Conservation (phyloP, 2,329 filamentous ascomycete species). For the Diaporthe sp. region DNA sequence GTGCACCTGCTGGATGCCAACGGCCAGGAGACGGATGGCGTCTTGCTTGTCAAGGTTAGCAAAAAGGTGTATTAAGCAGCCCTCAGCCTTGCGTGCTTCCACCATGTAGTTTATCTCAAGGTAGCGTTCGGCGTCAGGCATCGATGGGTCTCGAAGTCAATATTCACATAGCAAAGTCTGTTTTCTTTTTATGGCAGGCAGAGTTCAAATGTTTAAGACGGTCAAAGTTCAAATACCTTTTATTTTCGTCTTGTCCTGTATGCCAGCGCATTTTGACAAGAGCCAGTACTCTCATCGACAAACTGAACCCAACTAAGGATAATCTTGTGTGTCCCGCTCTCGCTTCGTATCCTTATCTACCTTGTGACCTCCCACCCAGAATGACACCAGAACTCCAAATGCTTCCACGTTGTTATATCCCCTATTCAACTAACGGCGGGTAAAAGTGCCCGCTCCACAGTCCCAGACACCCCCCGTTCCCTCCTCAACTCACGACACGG, state of each 20-base stretch:
- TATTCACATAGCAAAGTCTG: not conserved
- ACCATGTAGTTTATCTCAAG: not conserved
- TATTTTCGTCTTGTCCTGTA: not conserved
- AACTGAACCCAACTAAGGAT: not conserved
- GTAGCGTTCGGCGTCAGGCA: constrained; percentile 15
- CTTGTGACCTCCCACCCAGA: not conserved
- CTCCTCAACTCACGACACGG: not conserved
- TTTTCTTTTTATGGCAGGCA: not conserved
- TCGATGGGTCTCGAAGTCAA: not conserved
- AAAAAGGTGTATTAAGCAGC: constrained; percentile 59
- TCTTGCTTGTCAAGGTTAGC: constrained; percentile 78
- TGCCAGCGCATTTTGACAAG: not conserved
- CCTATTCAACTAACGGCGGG: not conserved
- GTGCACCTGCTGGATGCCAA: constrained; percentile 79
- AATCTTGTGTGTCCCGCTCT: not conserved
- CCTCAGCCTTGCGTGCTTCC: not conserved
- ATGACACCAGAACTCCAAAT: constrained; percentile 23
- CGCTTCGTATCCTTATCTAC: not conserved
- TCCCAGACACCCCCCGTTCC: no score
- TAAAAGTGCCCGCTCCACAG: not conserved
- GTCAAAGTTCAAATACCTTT: not conserved
- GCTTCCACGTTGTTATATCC: not conserved
- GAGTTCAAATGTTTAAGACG: not conserved
- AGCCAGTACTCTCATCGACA: not conserved
- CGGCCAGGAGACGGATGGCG: constrained; percentile 73